These are phyloP conservation scores for Calonectria pseudoreteaudii DNA, from an alignment of 2,329 filamentous ascomycete species.

Conservation along the genomic window DNA sequence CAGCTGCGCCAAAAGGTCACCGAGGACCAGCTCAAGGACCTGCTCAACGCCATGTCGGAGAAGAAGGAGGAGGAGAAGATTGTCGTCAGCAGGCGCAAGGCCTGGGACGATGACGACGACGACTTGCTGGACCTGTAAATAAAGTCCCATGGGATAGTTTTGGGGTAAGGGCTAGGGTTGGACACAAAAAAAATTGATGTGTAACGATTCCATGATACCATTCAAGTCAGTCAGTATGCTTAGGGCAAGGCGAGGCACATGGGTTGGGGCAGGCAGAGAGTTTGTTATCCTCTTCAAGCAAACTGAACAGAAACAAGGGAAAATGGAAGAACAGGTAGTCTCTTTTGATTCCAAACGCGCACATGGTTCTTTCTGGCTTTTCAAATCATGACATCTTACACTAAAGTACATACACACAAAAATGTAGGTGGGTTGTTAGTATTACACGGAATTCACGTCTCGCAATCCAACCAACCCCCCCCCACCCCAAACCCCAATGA, in stretches of 20 bases:
- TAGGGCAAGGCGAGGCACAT: constrained; percentile 7
- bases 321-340: background rate
- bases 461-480: background rate
- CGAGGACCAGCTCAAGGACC: constrained; percentile 92
- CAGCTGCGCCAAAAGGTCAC: constrained; percentile 90
- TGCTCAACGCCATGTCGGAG: constrained; percentile 87
- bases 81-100: constrained; percentile 85
- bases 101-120: constrained; percentile 87
- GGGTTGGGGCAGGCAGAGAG: constrained; percentile 9
- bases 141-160: background rate
- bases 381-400: constrained; percentile 14
- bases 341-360: background rate
- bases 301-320: constrained; percentile 3
- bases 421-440: background rate
- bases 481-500: too few species aligned
- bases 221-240: background rate
- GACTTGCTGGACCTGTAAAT: constrained; percentile 73
- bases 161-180: background rate
- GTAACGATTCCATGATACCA: constrained; percentile 18
- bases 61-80: constrained; percentile 85
- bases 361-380: background rate
- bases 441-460: background rate
- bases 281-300: constrained; percentile 14
- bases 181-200: background rate
- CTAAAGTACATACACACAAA: constrained; percentile 22